Percentiles rank a stretch among this genome's conserved stretches.
Evolutionary conservation across 441 rosid species (phyloP).

Genomic region (Isatis lusitanica): DNA sequence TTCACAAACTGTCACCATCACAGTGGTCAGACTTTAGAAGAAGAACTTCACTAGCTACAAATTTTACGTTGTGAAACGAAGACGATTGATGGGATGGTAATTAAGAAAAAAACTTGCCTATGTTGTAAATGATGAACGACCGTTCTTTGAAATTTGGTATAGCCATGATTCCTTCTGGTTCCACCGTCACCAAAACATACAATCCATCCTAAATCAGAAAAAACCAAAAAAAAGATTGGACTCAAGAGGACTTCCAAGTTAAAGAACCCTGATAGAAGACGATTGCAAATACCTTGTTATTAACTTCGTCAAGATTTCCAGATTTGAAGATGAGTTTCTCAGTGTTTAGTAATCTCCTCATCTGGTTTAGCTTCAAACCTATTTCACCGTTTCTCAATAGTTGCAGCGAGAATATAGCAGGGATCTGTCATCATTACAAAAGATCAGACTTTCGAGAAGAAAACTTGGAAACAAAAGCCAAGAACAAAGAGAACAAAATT

Average conservation of each 20-base stretch:
- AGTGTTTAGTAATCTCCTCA: slow-evolving; percentile 69
- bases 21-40: background rate
- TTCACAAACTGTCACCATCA: slow-evolving; percentile 67
- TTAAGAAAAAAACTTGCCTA: slow-evolving; percentile 47
- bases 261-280: slow-evolving; percentile 9
- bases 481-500: slow-evolving; percentile 21
- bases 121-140: slow-evolving; percentile 63
- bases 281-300: slow-evolving; percentile 69
- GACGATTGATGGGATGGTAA: background rate
- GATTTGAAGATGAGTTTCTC: slow-evolving; percentile 79
- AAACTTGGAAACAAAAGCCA: slow-evolving; percentile 1
- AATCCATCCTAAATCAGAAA: slow-evolving; percentile 48
- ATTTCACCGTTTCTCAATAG: slow-evolving; percentile 46
- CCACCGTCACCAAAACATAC: slow-evolving; percentile 63
- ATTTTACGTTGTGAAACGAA: background rate
- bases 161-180: slow-evolving; percentile 88
- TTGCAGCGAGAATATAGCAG: slow-evolving; percentile 67
- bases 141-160: slow-evolving; percentile 57
- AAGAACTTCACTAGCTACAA: slow-evolving; percentile 1
- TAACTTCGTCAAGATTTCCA: slow-evolving; percentile 40
- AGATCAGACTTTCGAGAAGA: background rate
- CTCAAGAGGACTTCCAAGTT: background rate
- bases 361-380: slow-evolving; percentile 36
- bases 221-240: background rate
- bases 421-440: slow-evolving; percentile 46